phyloP scores from a whole-genome alignment of 202 grass and related monocot genomes.

The Eragrostis tef region DNA sequence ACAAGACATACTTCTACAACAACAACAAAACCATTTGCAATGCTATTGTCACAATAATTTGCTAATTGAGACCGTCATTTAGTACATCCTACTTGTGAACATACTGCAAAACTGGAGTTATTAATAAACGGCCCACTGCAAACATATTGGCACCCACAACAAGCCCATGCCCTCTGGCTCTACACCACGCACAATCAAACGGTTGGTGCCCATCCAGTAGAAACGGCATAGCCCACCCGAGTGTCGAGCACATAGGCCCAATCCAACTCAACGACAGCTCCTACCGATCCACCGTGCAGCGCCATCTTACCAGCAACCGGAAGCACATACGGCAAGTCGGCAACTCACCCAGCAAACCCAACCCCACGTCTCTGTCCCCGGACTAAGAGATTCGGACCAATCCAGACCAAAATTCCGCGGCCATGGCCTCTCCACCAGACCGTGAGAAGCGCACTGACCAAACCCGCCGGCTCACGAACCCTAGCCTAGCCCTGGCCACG shows the following conservation, averaged over 20 bases:
- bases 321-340: background rate
- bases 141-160: background rate
- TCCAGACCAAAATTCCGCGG: constrained; percentile 12
- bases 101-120: background rate
- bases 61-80: background rate
- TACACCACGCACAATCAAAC: background rate
- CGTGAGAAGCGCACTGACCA: background rate
- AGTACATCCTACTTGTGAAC: background rate
- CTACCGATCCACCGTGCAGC: background rate
- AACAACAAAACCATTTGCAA: background rate
- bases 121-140: background rate
- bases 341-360: background rate
- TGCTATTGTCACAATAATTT: background rate
- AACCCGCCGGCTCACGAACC: background rate
- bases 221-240: background rate
- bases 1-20: background rate
- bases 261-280: constrained; percentile 16
- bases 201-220: constrained; percentile 3
- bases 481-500: background rate
- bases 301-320: background rate
- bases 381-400: background rate
- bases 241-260: constrained; percentile 1
- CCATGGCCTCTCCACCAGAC: background rate
- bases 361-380: background rate
- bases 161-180: background rate